A percentile compares a stretch with the other conserved stretches of the same genome.
These are phyloP conservation scores for Candida maltosa DNA, from an alignment of 805 yeast species.

Conservation along the genomic window DNA sequence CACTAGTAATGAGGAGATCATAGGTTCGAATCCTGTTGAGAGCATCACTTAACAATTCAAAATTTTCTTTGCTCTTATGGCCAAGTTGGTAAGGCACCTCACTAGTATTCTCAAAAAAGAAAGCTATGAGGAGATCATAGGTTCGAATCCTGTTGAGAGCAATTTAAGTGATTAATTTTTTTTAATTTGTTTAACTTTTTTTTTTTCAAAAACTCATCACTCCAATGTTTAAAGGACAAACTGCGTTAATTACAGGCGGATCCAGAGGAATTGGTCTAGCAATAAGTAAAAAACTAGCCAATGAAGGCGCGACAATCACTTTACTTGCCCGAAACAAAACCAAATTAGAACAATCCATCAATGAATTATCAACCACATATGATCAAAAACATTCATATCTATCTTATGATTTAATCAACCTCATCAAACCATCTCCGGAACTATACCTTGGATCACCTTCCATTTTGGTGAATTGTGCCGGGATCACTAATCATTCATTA, in stretches of 20 bases:
- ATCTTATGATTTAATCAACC: slow-evolving; percentile 10
- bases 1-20: slow-evolving; percentile 25
- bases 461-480: slow-evolving; percentile 63
- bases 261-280: slow-evolving; percentile 37
- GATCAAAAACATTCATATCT: slow-evolving; percentile 9
- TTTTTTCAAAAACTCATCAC: too few relatives aligned
- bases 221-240: slow-evolving; percentile 13
- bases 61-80: slow-evolving; percentile 23
- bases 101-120: too few relatives aligned
- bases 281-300: slow-evolving; percentile 24
- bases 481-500: slow-evolving; percentile 56
- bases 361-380: slow-evolving; percentile 6
- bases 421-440: neutral
- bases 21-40: slow-evolving; percentile 22
- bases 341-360: slow-evolving; percentile 20
- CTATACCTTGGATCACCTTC: slow-evolving; percentile 14
- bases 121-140: slow-evolving; percentile 24
- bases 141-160: slow-evolving; percentile 23
- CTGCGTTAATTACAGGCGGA: slow-evolving; percentile 40
- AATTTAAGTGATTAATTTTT: too few relatives aligned
- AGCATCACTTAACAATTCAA: too few relatives aligned
- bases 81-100: slow-evolving; percentile 24
- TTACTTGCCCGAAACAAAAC: slow-evolving; percentile 34
- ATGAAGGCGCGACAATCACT: slow-evolving; percentile 27
- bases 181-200: too few relatives aligned